Conservation (phyloP, 2,329 filamentous ascomycete species). For the Thielaviopsis populi region DNA sequence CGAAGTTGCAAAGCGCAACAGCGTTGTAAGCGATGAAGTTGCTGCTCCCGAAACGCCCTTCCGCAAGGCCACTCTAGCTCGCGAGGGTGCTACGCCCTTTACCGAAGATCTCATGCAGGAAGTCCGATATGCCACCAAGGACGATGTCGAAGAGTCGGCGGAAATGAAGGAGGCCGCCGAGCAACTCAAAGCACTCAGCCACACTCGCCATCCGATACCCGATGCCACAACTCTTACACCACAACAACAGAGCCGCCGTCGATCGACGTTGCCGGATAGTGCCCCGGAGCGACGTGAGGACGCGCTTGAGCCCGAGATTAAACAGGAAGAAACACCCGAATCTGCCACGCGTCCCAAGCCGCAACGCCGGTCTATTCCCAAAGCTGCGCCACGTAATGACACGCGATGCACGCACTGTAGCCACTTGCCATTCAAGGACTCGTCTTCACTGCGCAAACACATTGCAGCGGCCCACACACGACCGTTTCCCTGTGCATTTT, state of each 20-base stretch:
- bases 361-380: conserved; percentile 33
- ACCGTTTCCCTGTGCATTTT: conserved; percentile 74
- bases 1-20: conserved; percentile 26
- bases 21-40: conserved; percentile 8
- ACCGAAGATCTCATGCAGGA: conserved; percentile 13
- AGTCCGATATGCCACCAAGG: conserved; percentile 14
- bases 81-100: neutral
- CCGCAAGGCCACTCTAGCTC: conserved; percentile 1
- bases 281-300: conserved; percentile 24
- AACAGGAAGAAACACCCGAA: conserved; percentile 21
- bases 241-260: conserved; percentile 13
- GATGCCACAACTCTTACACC: conserved; percentile 29
- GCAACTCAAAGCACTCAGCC: conserved; percentile 49
- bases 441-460: conserved; percentile 50
- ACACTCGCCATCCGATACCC: conserved; percentile 34
- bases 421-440: conserved; percentile 52
- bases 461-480: conserved; percentile 53
- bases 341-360: conserved; percentile 26
- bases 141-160: conserved; percentile 44
- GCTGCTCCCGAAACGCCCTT: conserved; percentile 8
- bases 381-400: conserved; percentile 39
- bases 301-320: conserved; percentile 27
- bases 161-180: conserved; percentile 56
- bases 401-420: conserved; percentile 46
- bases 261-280: conserved; percentile 27